Evolutionary conservation across 2,329 filamentous ascomycete species (phyloP).

Genomic region (Chrysoporthe puriensis): DNA sequence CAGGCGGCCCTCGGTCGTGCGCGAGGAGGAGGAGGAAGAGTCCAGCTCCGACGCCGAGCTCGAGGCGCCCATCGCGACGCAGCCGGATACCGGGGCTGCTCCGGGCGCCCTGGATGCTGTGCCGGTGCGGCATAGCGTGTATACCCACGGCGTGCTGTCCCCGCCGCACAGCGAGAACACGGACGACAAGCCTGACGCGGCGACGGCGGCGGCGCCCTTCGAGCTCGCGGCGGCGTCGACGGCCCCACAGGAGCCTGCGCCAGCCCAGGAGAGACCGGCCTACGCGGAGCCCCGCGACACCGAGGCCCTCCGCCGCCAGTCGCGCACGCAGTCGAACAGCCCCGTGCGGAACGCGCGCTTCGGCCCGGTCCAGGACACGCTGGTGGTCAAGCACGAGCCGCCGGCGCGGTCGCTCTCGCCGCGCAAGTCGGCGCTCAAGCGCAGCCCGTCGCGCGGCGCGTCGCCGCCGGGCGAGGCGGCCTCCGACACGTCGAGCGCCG

Average conservation of each 20-base stretch:
- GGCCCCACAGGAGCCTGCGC: conserved; percentile 24
- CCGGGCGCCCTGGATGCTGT: conserved; percentile 39
- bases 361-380: conserved; percentile 56
- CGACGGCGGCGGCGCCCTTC: conserved; percentile 11
- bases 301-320: conserved; percentile 31
- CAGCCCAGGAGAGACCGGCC: conserved; percentile 15
- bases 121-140: conserved; percentile 39
- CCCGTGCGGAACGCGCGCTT: conserved; percentile 73
- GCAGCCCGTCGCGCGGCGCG: conserved; percentile 56
- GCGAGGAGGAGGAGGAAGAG: conserved; percentile 42
- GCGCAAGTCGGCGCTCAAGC: conserved; percentile 76
- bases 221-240: conserved; percentile 25
- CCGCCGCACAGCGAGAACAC: conserved; percentile 27
- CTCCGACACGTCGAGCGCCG: conserved; percentile 47
- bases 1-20: conserved; percentile 50
- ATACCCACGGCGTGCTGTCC: conserved; percentile 27
- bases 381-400: conserved; percentile 68
- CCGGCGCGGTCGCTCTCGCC: conserved; percentile 74
- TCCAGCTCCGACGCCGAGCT: conserved; percentile 34
- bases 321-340: conserved; percentile 56
- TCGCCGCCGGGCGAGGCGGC: conserved; percentile 53
- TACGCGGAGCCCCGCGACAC: conserved; percentile 23
- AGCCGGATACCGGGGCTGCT: conserved; percentile 35
- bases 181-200: conserved; percentile 11
- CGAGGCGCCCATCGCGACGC: conserved; percentile 20